A percentile compares a stretch with the other conserved stretches of the same genome.
Evolutionary conservation across 495 filamentous ascomycete genomes (phyloP).

Genomic region (Pseudevernia furfuracea): DNA sequence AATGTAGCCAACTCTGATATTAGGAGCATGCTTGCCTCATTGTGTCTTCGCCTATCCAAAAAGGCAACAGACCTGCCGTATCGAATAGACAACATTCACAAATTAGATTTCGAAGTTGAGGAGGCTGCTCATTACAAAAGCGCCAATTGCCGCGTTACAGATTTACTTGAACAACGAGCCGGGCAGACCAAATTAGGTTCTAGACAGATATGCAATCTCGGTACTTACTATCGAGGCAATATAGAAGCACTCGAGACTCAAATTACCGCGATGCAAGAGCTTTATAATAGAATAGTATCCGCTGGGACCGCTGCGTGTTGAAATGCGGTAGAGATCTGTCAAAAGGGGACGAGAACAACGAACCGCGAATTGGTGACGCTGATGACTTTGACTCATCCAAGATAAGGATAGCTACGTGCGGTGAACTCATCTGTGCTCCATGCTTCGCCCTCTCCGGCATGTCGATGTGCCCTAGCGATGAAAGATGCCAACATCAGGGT

Average conservation of each 20-base stretch:
- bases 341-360: not conserved
- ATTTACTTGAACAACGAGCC: slow-evolving; percentile 10
- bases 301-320: slow-evolving; percentile 16
- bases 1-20: slow-evolving; percentile 18
- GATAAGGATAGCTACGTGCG: slow-evolving; percentile 10
- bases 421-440: slow-evolving; percentile 12
- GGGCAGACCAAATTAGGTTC: not conserved
- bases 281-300: slow-evolving; percentile 16
- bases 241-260: slow-evolving; percentile 37
- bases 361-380: not conserved
- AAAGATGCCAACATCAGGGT: slow-evolving; percentile 15
- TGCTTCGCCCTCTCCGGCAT: slow-evolving; percentile 3
- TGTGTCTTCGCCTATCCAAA: slow-evolving; percentile 37
- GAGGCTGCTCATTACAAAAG: slow-evolving; percentile 32
- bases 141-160: slow-evolving; percentile 24
- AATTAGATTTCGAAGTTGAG: slow-evolving; percentile 28
- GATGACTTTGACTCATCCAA: not conserved
- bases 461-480: not conserved
- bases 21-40: slow-evolving; percentile 29
- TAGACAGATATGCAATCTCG: slow-evolving; percentile 38
- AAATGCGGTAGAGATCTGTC: slow-evolving; percentile 15
- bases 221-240: slow-evolving; percentile 17
- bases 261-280: slow-evolving; percentile 23
- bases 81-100: slow-evolving; percentile 26
- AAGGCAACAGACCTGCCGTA: slow-evolving; percentile 31